These are phyloP conservation scores for Sphagnurus paluster DNA, from an alignment of 1,284 basidiomycete genomes.

Conservation along the genomic window DNA sequence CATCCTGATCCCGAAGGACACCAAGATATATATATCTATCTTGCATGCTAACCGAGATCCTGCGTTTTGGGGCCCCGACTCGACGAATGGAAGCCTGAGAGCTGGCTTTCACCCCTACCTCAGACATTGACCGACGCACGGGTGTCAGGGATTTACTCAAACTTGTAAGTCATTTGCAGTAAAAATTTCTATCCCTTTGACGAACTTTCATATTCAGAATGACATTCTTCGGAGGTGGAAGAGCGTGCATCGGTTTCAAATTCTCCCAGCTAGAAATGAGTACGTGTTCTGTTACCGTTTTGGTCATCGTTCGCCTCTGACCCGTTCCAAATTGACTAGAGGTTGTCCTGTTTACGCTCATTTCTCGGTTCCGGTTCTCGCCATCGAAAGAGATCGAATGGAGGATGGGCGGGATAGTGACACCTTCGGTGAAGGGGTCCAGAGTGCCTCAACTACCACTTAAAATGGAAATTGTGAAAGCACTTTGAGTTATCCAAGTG, in stretches of 20 bases:
- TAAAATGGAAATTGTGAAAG: not conserved
- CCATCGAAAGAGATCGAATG: constrained; percentile 25
- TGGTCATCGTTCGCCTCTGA: not conserved
- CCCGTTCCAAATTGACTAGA: constrained; percentile 17
- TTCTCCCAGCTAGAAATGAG: constrained; percentile 28
- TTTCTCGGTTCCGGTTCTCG: constrained; percentile 23
- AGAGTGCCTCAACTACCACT: constrained; percentile 4
- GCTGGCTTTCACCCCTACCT: no score
- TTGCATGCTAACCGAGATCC: no score
- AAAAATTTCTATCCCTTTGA: no score
- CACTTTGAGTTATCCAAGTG: no score
- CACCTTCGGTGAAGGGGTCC: constrained; percentile 18
- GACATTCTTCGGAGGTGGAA: no score
- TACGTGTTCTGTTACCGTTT: constrained; percentile 9
- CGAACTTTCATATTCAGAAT: no score
- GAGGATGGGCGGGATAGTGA: constrained; percentile 23
- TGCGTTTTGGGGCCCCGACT: no score
- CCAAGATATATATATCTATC: not conserved
- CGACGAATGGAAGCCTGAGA: no score
- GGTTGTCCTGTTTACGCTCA: constrained; percentile 22
- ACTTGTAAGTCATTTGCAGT: no score
- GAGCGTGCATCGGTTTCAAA: no score
- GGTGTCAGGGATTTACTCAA: no score
- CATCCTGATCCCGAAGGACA: not conserved
- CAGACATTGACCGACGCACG: no score